phyloP scores from a whole-genome alignment of 495 filamentous ascomycete genomes.

The Rhizodiscina lignyota region DNA sequence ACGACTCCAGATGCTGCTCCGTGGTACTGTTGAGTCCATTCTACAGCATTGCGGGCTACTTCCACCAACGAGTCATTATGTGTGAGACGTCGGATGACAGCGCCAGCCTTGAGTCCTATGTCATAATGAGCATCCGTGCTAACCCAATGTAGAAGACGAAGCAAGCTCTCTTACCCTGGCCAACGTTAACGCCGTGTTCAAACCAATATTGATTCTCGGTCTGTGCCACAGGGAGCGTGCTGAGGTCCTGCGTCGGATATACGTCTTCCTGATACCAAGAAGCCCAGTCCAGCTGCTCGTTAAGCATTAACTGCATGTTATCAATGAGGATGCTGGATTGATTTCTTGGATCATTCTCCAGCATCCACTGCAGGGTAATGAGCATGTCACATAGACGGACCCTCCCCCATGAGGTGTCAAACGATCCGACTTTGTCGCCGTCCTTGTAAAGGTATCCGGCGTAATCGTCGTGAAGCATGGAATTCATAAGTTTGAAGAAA shows the following conservation, averaged over 20 bases:
- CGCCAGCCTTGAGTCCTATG: conserved; percentile 24
- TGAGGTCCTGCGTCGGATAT: conserved; percentile 26
- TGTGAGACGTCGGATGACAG: conserved; percentile 25
- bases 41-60: conserved; percentile 25
- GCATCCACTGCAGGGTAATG: conserved; percentile 35
- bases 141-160: no score
- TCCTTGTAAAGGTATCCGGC: conserved; percentile 29
- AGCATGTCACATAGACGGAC: conserved; percentile 11
- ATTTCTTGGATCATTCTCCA: conserved; percentile 27
- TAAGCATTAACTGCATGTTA: conserved; percentile 27
- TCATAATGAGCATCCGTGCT: background rate
- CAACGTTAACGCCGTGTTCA: conserved; percentile 32
- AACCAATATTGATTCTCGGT: conserved; percentile 17
- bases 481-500: conserved; percentile 23
- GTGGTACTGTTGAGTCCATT: conserved; percentile 33
- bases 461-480: conserved; percentile 35
- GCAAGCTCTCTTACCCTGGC: conserved; percentile 22
- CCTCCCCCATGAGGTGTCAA: conserved; percentile 6
- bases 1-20: conserved; percentile 14
- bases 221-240: conserved; percentile 14
- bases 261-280: conserved; percentile 23
- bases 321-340: conserved; percentile 22
- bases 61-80: conserved; percentile 24
- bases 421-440: conserved; percentile 23
- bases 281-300: conserved; percentile 26